Conservation (phyloP, 2,329 filamentous ascomycete genomes). For the Ascochyta pisi region DNA sequence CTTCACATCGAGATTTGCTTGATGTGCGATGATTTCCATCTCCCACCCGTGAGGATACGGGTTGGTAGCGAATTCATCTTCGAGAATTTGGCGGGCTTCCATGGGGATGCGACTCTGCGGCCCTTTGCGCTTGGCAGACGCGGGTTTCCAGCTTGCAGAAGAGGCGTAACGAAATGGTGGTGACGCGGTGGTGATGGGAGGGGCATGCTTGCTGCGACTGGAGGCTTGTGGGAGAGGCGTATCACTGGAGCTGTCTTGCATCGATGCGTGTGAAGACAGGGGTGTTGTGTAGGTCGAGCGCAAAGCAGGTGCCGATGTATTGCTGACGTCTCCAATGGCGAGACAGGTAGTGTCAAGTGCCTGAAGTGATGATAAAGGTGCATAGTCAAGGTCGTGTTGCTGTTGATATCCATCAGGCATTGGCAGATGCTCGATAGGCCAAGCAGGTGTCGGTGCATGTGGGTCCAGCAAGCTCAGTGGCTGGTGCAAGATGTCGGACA, state of each 20-base stretch:
- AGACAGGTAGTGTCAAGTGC: not conserved
- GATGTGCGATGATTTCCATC: constrained; percentile 46
- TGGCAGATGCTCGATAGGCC: not conserved
- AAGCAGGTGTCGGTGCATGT: not conserved
- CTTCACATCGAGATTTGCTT: constrained; percentile 46
- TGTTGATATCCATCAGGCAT: not conserved
- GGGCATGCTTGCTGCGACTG: not conserved
- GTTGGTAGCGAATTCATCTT: constrained; percentile 45
- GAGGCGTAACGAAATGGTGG: constrained; percentile 21
- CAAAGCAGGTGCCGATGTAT: not conserved
- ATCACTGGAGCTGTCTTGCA: not conserved
- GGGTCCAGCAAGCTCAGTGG: not conserved
- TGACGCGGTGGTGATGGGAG: not conserved
- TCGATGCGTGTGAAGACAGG: not conserved
- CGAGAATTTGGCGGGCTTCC: constrained; percentile 43
- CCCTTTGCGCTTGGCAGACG: constrained; percentile 44
- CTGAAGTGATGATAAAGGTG: constrained; percentile 7
- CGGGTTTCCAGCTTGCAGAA: constrained; percentile 35
- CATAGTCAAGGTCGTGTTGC: not conserved
- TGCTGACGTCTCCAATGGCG: not conserved
- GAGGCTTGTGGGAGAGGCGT: not conserved
- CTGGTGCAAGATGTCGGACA: not conserved
- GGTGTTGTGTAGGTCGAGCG: not conserved
- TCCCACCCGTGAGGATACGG: constrained; percentile 47
- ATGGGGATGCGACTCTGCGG: constrained; percentile 40